Evolutionary conservation across 768 basidiomycete genomes (phyloP), one percentile per base, ranked within the genome.

Genomic region (Cubamyces sp.): DNA sequence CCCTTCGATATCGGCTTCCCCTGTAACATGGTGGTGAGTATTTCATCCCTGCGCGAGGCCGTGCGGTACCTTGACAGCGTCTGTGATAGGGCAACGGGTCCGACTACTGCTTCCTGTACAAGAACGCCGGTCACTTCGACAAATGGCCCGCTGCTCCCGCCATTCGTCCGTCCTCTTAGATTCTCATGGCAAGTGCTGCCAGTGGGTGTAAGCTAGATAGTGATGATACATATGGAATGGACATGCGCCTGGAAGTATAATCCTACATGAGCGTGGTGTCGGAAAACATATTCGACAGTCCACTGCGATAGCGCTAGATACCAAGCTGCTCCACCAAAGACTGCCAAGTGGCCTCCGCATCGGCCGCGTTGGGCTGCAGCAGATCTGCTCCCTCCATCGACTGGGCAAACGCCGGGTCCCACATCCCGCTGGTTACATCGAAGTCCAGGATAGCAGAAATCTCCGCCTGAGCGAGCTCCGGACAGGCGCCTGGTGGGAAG

Each of bases 321-420:
- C 88, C 88, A 42, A 90, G 76, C 65, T 89, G 87, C 68, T 87
- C 84, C 48, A 87, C 83, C 43, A 90, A 84, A 59, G 77, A 81
- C 69, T 84, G 82, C 87, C 87, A 90, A 0, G 84, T 82, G 16
- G 85, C 74, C 69, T 90, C 86, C 54, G 87, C 65, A 23, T 78
- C 76, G 1, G 77, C 77, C 15, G 77, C 67, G 21, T 50, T 55
- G 14, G 64, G 61, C 51, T 61, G 54, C 28, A 51, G 43, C 19
- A 40, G 55, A n/a, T 47, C 46, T 3, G 28, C 40, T 16, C 41
- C 53, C 28, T 57, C 56, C 34, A 43, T 9, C 40, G 37, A 12
- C 18, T 47, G 41, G 2, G n/a, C 37, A 0, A 54, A 7, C 7
- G 37, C 23, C 39, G 40, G 45, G 19, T 54, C 60, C 34, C 37